Evolutionary conservation across 352 stramenopile species (phyloP).

Genomic region (Globisporangium solare): DNA sequence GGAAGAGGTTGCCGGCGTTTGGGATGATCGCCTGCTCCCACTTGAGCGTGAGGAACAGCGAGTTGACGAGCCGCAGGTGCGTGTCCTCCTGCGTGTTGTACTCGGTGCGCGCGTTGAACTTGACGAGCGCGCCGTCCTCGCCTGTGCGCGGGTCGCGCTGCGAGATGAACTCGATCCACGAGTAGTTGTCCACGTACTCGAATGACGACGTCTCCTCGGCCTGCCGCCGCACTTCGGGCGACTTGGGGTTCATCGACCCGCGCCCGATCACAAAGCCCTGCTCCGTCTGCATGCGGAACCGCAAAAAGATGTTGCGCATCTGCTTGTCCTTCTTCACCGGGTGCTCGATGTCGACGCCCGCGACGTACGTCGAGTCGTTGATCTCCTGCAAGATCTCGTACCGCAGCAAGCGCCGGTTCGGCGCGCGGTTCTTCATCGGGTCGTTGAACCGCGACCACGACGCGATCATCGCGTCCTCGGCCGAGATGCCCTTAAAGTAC

Average conservation of each 20-base stretch:
- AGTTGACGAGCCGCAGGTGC: constrained; percentile 44
- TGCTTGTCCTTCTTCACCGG: constrained; percentile 41
- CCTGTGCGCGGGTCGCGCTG: constrained; percentile 24
- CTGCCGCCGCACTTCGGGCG: constrained; percentile 26
- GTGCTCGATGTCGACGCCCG: constrained; percentile 38
- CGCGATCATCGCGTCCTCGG: constrained; percentile 36
- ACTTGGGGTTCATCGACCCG: constrained; percentile 49
- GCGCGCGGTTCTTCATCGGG: constrained; percentile 14
- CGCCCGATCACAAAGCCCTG: constrained; percentile 49
- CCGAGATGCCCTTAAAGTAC: constrained; percentile 32
- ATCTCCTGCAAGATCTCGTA: constrained; percentile 43
- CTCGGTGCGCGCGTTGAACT: constrained; percentile 54
- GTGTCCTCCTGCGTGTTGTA: constrained; percentile 61
- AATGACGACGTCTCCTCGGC: constrained; percentile 32
- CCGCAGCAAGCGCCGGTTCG: constrained; percentile 30
- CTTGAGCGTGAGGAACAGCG: constrained; percentile 42
- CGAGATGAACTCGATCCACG: constrained; percentile 48
- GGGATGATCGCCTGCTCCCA: constrained; percentile 54
- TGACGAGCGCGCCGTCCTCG: constrained; percentile 42
- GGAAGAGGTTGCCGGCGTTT: constrained; percentile 1
- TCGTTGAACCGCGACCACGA: constrained; percentile 31
- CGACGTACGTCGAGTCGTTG: constrained; percentile 48
- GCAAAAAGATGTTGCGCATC: constrained; percentile 41
- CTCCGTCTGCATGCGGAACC: constrained; percentile 48
- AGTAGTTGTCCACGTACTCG: constrained; percentile 50